phyloP scores from a whole-genome alignment of 208 protist genomes.

The Borovskyia barvae region DNA sequence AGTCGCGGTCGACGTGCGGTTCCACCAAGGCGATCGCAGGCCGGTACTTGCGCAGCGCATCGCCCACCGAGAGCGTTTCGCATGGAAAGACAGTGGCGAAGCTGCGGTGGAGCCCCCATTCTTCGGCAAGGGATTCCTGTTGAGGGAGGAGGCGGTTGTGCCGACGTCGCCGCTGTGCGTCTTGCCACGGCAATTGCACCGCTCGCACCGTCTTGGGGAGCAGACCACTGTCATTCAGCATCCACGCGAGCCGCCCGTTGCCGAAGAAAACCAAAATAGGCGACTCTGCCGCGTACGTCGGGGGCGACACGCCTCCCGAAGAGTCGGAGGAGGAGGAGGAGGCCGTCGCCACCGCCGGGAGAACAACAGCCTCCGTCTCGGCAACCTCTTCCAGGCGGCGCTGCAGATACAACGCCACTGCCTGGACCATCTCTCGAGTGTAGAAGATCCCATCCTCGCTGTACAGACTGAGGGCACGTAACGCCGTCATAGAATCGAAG shows the following conservation, averaged over 20 bases:
- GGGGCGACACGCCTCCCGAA: not conserved
- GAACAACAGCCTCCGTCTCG: conserved; percentile 28
- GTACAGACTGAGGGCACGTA: conserved; percentile 41
- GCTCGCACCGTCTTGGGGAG: conserved; percentile 30
- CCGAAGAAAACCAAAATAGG: conserved; percentile 68
- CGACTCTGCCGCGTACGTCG: conserved; percentile 31
- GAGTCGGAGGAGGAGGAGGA: not conserved
- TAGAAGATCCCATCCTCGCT: conserved; percentile 50
- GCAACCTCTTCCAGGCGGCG: conserved; percentile 36
- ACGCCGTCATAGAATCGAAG: conserved; percentile 63
- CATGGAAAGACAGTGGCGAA: conserved; percentile 47
- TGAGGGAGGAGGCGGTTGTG: conserved; percentile 27
- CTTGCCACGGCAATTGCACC: conserved; percentile 47
- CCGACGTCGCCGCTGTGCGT: conserved; percentile 22
- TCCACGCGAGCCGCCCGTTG: conserved; percentile 64
- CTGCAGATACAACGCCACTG: conserved; percentile 49
- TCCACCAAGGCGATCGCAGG: conserved; percentile 66
- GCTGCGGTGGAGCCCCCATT: conserved; percentile 18
- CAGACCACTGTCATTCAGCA: conserved; percentile 47
- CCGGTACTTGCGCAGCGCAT: conserved; percentile 59
- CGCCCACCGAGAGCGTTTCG: conserved; percentile 47
- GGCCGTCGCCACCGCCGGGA: not conserved
- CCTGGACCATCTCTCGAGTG: conserved; percentile 54
- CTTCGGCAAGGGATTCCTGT: conserved; percentile 10
- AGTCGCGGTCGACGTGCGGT: conserved; percentile 76